Evolutionary conservation across 169 alveolate species (phyloP), one percentile per base, ranked within the genome.

Genomic region (Plasmodium malariae): DNA sequence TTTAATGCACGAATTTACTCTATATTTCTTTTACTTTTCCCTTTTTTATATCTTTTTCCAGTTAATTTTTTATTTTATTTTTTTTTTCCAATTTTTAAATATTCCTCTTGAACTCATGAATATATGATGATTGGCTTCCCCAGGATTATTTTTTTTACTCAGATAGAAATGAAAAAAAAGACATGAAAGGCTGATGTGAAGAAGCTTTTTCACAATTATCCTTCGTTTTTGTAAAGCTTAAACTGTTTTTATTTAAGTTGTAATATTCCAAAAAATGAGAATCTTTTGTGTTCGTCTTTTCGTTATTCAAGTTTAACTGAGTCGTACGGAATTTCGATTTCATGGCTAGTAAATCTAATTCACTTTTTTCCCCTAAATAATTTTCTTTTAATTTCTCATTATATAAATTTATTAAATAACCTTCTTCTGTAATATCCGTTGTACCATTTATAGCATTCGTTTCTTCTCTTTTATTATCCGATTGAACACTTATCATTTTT

Each of bases 181-280:
- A 76, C n/a, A 76, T 34, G 45, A 76, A 54, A 3, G 74, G 88
- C 48, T 76, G 88, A n/a, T 76, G 88, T 49, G 88, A 21, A 9
- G 73, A 34, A 40, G 62, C 19, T 62, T 76, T 76, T 43, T 76
- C 88, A 1, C 55, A 12, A 26, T 28, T 62, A 28, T 76, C 88
- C 2, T 76, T 76, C 26, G 40, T n/a, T 6, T 76, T 76, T 43
- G 55, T 21, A 48, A 24, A 60, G 34, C 14, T 43, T 24, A 60
- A 14, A 36, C 21, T 45, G 36, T 37, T 68, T 54, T 60, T 60
- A 68, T 62, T 76, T 60, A 60, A 24, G 36, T 76, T 76, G 30
- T 76, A 76, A 62, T 60, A 76, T 21, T 76, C 88, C 70, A 76
- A 54, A 76, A 76, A 76, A 62, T 63, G 70, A 14, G 45, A 12